Evolutionary conservation across 129 eudicot genomes (phyloP).

Genomic region (Artemisia annua): DNA sequence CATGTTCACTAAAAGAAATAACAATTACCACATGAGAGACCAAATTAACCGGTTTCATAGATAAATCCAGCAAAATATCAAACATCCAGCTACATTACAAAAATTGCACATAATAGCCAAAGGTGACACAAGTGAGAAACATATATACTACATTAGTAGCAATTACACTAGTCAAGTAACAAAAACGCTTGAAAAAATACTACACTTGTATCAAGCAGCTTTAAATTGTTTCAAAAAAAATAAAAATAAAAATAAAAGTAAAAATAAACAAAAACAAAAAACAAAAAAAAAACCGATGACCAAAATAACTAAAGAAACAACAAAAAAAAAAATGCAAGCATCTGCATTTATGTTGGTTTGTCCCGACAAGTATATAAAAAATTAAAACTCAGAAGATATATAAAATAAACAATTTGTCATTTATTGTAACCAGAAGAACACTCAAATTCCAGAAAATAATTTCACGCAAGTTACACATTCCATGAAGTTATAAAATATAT

Average conservation of each 20-base stretch:
- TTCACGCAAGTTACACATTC: background rate
- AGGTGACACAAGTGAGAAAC: background rate
- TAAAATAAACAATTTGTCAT: background rate
- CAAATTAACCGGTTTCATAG: background rate
- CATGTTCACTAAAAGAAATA: too few relatives aligned
- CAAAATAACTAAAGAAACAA: too few relatives aligned
- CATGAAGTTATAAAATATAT: background rate
- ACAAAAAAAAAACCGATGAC: too few relatives aligned
- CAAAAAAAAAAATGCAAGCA: too few relatives aligned
- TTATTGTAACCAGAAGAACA: background rate
- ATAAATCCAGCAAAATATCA: background rate
- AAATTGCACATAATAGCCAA: background rate
- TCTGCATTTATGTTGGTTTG: too few relatives aligned
- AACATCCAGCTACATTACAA: constrained; percentile 6
- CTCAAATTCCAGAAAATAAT: background rate
- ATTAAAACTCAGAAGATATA: too few relatives aligned
- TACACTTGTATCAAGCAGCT: background rate
- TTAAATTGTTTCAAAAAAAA: background rate
- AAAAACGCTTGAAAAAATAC: too few relatives aligned
- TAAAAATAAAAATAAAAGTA: too few relatives aligned
- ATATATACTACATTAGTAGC: background rate
- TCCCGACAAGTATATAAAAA: too few relatives aligned
- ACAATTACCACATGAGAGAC: too few relatives aligned
- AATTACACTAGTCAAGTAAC: too few relatives aligned
- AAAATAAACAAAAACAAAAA: too few relatives aligned